phyloP scores from a whole-genome alignment of 352 stramenopile species.

The Aphanomyces cochlioides region DNA sequence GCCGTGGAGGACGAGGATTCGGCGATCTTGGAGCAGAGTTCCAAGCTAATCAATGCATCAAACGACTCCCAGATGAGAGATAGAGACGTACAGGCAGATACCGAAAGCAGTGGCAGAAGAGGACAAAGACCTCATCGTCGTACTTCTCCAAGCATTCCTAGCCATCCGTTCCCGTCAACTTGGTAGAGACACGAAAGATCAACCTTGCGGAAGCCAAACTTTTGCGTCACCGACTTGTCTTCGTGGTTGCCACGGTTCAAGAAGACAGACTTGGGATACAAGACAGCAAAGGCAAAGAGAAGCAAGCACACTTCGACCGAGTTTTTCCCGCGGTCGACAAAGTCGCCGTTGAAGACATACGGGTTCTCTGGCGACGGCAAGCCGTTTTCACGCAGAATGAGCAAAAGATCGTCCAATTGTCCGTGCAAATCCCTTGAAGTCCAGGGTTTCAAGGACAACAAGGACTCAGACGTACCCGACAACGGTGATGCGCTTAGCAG shows the following conservation, averaged over 20 bases:
- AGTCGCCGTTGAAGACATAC: conserved; percentile 86
- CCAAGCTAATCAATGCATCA: conserved; percentile 36
- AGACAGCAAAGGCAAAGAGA: conserved; percentile 76
- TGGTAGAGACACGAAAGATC: neutral
- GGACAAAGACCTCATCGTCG: conserved; percentile 66
- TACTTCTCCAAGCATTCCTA: conserved; percentile 78
- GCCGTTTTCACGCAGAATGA: conserved; percentile 85
- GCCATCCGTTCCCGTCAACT: neutral
- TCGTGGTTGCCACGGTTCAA: conserved; percentile 86
- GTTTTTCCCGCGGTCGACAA: conserved; percentile 77
- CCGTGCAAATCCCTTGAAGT: conserved; percentile 66
- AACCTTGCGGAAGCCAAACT: conserved; percentile 81
- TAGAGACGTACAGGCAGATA: conserved; percentile 42
- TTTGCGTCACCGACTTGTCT: conserved; percentile 77
- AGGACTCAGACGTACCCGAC: conserved; percentile 38
- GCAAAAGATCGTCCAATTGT: conserved; percentile 76
- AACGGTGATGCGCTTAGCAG: conserved; percentile 71
- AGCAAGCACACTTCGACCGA: conserved; percentile 73
- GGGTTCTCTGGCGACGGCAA: conserved; percentile 67
- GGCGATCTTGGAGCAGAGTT: conserved; percentile 63
- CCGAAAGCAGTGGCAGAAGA: conserved; percentile 80
- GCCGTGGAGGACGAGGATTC: conserved; percentile 69
- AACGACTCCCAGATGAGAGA: neutral
- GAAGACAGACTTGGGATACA: conserved; percentile 68
- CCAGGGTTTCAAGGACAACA: too few relatives aligned